Conservation (phyloP, 805 yeast species). For the Metschnikowia lunata region DNA sequence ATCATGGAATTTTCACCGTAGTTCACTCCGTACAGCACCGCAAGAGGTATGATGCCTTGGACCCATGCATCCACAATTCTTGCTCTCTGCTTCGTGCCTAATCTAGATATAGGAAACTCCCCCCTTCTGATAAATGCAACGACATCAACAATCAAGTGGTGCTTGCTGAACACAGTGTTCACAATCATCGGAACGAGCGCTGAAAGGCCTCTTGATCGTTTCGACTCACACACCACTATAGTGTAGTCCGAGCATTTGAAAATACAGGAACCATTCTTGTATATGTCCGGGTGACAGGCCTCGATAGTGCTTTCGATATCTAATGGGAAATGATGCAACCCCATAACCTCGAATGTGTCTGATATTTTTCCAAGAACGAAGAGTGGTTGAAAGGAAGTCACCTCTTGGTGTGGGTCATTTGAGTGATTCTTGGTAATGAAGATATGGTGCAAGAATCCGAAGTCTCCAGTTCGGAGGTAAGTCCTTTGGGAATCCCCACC, state of each 20-base stretch:
- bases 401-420: slow-evolving; percentile 25
- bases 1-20: slow-evolving; percentile 65
- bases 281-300: slow-evolving; percentile 52
- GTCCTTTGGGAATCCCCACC: slow-evolving; percentile 60
- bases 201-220: slow-evolving; percentile 49
- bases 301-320: slow-evolving; percentile 64
- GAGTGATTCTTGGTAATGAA: slow-evolving; percentile 39
- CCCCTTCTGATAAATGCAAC: slow-evolving; percentile 71
- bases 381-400: slow-evolving; percentile 61
- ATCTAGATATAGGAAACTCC: slow-evolving; percentile 62
- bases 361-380: slow-evolving; percentile 81
- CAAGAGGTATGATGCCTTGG: slow-evolving; percentile 40
- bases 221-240: slow-evolving; percentile 67
- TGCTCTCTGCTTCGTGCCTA: slow-evolving; percentile 75
- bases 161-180: slow-evolving; percentile 71
- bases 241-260: slow-evolving; percentile 80
- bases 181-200: slow-evolving; percentile 81
- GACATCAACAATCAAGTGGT: slow-evolving; percentile 77
- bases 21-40: slow-evolving; percentile 47
- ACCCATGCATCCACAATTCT: slow-evolving; percentile 55
- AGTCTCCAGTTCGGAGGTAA: slow-evolving; percentile 86
- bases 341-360: slow-evolving; percentile 86
- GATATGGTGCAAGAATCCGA: slow-evolving; percentile 85
- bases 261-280: slow-evolving; percentile 55
- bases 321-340: slow-evolving; percentile 82